Evolutionary conservation across 1,139 yeast genomes (phyloP).

Genomic region (Kodamaea sp.): DNA sequence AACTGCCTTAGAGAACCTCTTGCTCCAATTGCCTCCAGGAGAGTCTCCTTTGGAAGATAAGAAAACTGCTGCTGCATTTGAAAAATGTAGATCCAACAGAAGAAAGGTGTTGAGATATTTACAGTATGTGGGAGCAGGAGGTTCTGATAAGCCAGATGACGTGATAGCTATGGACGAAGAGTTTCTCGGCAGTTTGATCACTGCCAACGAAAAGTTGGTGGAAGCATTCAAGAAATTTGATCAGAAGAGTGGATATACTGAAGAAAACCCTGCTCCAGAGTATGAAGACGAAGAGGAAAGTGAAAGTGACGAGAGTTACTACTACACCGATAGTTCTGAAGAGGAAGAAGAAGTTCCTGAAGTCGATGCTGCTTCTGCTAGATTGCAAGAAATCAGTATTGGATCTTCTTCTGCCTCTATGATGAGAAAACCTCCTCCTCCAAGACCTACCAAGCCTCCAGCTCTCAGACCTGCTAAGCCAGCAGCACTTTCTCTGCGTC

Average conservation of each 20-base stretch:
- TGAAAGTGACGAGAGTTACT: conserved; percentile 38
- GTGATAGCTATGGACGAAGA: conserved; percentile 60
- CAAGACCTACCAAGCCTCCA: conserved; percentile 32
- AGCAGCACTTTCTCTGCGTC: conserved; percentile 3
- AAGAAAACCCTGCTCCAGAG: conserved; percentile 37
- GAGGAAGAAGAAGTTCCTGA: conserved; percentile 40
- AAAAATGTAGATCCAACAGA: conserved; percentile 74
- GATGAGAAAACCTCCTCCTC: conserved; percentile 33
- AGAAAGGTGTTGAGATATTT: conserved; percentile 76
- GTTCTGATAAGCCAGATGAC: conserved; percentile 31
- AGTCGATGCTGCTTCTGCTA: conserved; percentile 13
- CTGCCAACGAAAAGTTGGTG: conserved; percentile 88
- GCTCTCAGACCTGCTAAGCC: conserved; percentile 10
- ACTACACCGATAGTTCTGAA: conserved; percentile 45
- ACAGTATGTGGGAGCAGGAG: conserved; percentile 70
- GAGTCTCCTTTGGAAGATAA: conserved; percentile 64
- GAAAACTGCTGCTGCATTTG: conserved; percentile 61
- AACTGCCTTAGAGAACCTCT: conserved; percentile 66
- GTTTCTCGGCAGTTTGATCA: conserved; percentile 78
- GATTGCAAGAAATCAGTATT: conserved; percentile 12
- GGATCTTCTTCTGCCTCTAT: conserved; percentile 4
- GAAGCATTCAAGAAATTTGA: conserved; percentile 71
- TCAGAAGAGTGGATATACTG: conserved; percentile 38
- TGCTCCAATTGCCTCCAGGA: conserved; percentile 55
- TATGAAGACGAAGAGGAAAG: conserved; percentile 31